Evolutionary conservation across 148 eudicot species (phyloP), one percentile per base, ranked within the genome.

Genomic region (Nepenthes gracilis): DNA sequence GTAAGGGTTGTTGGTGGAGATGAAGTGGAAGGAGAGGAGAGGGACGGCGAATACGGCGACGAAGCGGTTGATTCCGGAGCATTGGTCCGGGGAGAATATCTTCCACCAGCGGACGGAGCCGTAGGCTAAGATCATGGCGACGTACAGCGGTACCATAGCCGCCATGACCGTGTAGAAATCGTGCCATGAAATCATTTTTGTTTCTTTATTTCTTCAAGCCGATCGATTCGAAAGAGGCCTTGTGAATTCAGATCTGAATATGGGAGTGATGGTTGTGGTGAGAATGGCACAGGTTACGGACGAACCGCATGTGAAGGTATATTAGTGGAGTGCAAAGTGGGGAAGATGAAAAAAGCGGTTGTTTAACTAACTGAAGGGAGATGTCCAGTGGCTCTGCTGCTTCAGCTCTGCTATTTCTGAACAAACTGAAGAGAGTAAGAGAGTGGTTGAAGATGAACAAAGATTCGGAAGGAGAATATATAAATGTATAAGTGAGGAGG

Each of bases 31-130:
- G 14, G 89, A 83, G 13, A 86, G 81, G 0, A 86, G 63, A 0
- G 95, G 89, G 4, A 86, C 95, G 1, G 89, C 90, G 47, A 87
- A 87, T 0, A 87, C 75, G 0, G 96, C 88, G 12, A 87, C 96
- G 59, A 87, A 87, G 1, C 86, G 85, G 72, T 87, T 87, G 47
- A 87, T 87, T 60, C 96, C 96, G 23, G 96, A 84, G 57, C 91
- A 87, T 64, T 87, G 96, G 66, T 87, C 95, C 8, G 95, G 87
- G 2, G 87, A 72, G 74, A 87, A 87, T 55, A 87, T 87, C 64
- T 80, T 78, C 95, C 95, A 87, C 95, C 95, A 87, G 12, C 85
- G 85, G 69, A 87, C 90, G 5, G 90, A 81, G 33, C 95, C 95
- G 70, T 84, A 87, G 45, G 95, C 95, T 5, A 87, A 72, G 50